These are phyloP conservation scores for Leishmania arabica DNA, from an alignment of 208 protist genomes.

Conservation along the genomic window DNA sequence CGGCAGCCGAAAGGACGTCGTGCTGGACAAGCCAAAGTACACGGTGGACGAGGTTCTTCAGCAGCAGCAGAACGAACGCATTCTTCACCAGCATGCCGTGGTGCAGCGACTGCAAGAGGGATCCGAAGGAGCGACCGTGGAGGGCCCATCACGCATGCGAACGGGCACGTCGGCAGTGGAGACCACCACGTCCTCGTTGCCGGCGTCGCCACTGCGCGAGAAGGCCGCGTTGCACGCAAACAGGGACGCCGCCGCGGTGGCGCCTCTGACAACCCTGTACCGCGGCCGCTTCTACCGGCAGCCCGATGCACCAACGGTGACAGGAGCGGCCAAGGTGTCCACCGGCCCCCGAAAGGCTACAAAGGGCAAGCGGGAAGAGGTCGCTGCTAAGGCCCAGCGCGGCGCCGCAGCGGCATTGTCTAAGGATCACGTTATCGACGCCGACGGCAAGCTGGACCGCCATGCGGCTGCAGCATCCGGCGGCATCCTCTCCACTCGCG, in stretches of 20 bases:
- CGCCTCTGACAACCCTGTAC: neutral
- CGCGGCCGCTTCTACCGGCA: constrained; percentile 17
- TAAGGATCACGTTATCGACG: neutral
- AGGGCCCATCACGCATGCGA: neutral
- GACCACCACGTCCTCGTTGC: neutral
- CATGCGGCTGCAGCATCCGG: neutral
- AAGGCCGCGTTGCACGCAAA: neutral
- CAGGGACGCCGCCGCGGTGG: neutral
- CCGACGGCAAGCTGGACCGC: neutral
- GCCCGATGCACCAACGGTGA: neutral
- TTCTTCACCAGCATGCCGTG: constrained; percentile 61
- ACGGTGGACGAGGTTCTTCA: constrained; percentile 43
- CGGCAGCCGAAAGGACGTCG: constrained; percentile 36
- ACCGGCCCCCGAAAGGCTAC: neutral
- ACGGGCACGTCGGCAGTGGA: neutral
- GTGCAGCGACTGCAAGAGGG: constrained; percentile 38
- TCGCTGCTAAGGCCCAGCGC: neutral
- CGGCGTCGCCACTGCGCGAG: neutral
- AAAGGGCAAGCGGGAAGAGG: constrained; percentile 6
- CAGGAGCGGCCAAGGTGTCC: neutral
- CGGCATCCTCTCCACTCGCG: neutral
- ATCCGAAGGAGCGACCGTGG: neutral
- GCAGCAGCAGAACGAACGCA: constrained; percentile 46
- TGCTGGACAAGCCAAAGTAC: constrained; percentile 48
- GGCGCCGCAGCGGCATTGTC: neutral